A percentile compares a stretch with the other conserved stretches of the same genome.
Evolutionary conservation across 192 early-diverging fungal genomes (phyloP).

Genomic region (Coemansia sp.): DNA sequence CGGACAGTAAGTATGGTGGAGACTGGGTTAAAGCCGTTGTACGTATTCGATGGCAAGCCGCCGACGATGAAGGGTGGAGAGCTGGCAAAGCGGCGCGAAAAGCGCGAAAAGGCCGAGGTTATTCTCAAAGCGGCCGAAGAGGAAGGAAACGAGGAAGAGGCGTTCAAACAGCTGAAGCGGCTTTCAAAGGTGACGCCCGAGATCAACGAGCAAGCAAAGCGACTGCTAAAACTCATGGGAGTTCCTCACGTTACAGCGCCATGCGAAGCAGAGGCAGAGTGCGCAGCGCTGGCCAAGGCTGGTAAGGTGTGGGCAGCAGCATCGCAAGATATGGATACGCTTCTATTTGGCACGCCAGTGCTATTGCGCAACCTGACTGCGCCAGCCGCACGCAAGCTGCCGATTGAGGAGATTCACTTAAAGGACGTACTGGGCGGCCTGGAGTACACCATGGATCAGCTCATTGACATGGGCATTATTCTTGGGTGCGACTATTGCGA

Average conservation of each 20-base stretch:
- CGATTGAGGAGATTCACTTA: constrained; percentile 86
- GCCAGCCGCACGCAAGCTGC: constrained; percentile 86
- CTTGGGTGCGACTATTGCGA: constrained; percentile 99
- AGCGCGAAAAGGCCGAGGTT: constrained; percentile 70
- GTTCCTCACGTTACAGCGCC: constrained; percentile 94
- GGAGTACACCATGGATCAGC: constrained; percentile 74
- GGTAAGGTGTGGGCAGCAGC: constrained; percentile 95
- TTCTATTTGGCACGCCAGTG: constrained; percentile 90
- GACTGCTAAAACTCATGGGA: constrained; percentile 88
- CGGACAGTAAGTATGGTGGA: constrained; percentile 97
- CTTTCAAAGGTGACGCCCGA: constrained; percentile 91
- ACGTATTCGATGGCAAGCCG: constrained; percentile 99
- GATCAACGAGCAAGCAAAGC: constrained; percentile 92
- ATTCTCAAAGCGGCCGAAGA: constrained; percentile 76
- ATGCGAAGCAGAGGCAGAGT: constrained; percentile 98
- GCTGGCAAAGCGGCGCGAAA: constrained; percentile 73
- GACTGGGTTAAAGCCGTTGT: constrained; percentile 93
- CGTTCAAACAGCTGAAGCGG: constrained; percentile 85
- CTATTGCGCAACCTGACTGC: constrained; percentile 92
- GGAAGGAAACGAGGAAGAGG: constrained; percentile 73
- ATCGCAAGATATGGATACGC: constrained; percentile 99
- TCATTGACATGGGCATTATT: constrained; percentile 97
- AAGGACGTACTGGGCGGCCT: constrained; percentile 83
- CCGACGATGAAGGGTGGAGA: constrained; percentile 91
- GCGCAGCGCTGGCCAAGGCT: constrained; percentile 85